Evolutionary conservation across 2,329 filamentous ascomycete genomes (phyloP).

Genomic region (Myriosclerotinia scirpicola): DNA sequence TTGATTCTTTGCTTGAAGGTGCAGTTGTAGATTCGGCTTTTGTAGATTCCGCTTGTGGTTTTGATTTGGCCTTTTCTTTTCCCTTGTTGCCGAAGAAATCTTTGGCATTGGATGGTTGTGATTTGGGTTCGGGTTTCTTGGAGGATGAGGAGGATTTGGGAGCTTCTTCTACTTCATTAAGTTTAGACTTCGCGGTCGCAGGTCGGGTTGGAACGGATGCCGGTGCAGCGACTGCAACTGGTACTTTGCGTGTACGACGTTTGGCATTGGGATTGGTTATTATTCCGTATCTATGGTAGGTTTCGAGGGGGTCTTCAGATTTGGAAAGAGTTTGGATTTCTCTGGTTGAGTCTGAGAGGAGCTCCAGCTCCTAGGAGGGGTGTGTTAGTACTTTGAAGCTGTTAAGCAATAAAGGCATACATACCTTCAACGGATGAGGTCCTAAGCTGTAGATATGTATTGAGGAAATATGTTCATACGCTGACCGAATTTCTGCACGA

Average conservation of each 20-base stretch:
- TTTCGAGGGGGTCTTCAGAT: conserved; percentile 59
- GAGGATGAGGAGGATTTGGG: conserved; percentile 23
- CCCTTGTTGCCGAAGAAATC: conserved; percentile 44
- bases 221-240: conserved; percentile 36
- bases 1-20: conserved; percentile 35
- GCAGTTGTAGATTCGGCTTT: conserved; percentile 28
- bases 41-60: not conserved
- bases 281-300: conserved; percentile 65
- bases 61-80: conserved; percentile 32
- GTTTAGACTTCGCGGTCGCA: conserved; percentile 24
- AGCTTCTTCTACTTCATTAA: conserved; percentile 25
- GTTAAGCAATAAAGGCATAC: conserved; percentile 24
- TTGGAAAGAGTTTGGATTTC: conserved; percentile 58
- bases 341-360: conserved; percentile 68
- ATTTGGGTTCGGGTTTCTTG: conserved; percentile 31
- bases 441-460: conserved; percentile 88
- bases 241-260: conserved; percentile 44
- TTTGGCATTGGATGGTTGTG: conserved; percentile 39
- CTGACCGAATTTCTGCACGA: conserved; percentile 60
- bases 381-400: conserved; percentile 16
- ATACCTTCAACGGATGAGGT: conserved; percentile 64
- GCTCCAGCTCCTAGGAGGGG: conserved; percentile 56
- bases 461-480: conserved; percentile 71
- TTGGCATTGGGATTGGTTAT: conserved; percentile 72
- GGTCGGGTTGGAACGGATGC: conserved; percentile 25